Base-by-base conservation (phyloP, 352 stramenopile genomes). In the Aphanomyces stellatus region DNA sequence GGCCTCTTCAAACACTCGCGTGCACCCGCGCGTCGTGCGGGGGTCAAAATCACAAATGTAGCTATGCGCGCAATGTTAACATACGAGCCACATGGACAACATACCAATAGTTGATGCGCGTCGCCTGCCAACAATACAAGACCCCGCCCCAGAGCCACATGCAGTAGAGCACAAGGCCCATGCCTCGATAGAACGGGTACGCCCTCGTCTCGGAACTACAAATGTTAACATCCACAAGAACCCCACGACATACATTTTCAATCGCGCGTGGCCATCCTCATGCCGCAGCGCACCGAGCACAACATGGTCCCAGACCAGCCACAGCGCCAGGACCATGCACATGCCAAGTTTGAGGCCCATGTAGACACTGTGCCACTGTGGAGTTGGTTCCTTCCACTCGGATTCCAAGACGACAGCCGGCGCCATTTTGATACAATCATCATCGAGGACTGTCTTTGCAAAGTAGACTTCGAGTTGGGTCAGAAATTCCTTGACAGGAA, bases 161-260 rank as follows among this genome's bases (percentile, higher is more conserved):
- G 40, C 98, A 76, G 34, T 98, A 73, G 56, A 99, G 71, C 24
- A 98, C 75, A 42, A 96, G 93, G 42, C 94, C 96, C 69, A 98
- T 93, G 28, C 85, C 95, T 11, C 96, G 86, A 69, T 98, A 99
- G n/a, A 98, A 91, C 6, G 93, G 93, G 75, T 98, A 98, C 35
- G 92, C 85, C 33, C 30, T 51, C 25, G 55, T 64, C 33, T 57
- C 17, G 1, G 30, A 15, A 19, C 49, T 57, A 35, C 25, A 30
- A 57, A 22, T 19, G 24, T 10, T 22, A 30, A 28, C 24, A 8
- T 22, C n/a, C 8, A 53, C 46, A 53, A 13, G 13, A 53, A 22
- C 11, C 24, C 24, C 46, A 53, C 24, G 46, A 53, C 10, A 19
- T 28, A 53, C 17, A 22, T n/a, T n/a, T n/a, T n/a, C 8, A 22